Evolutionary conservation across 306 rosid genomes (phyloP), one percentile per base, ranked within the genome.

Genomic region (Vicia faba): DNA sequence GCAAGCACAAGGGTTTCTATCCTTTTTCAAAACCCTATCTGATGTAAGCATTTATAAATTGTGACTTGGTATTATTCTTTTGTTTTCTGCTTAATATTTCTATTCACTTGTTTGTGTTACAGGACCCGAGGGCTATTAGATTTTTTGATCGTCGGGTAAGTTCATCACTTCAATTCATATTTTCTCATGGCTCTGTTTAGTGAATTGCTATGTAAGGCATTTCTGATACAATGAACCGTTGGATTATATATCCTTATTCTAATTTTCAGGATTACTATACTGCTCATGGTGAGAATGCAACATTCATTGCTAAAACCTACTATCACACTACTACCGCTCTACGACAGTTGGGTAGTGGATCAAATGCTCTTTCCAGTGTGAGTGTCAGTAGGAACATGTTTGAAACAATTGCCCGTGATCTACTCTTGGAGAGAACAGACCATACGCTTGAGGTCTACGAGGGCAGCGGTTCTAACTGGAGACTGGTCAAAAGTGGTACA

Each of bases 1-100:
- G 80, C 97, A 93, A 82, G 91, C 99, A 26, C 97, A 93, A 71
- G 99, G 99, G 75, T 93, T 93, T 82, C 82, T 93, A 0, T 85
- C 96, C 2, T 93, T 93, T 87, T 93, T 86, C 90, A 93, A 85
- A 80, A 84, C 86, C 85, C 83, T 93, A 55, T 78, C 96, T 16
- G 76, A 70, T 50, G 99, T 88, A 76, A 83, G 91, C 86, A 5
- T 23, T 41, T 41, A 39, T 28, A 19, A 0, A 3, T 35, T 49
- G 49, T 60, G 15, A 61, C 9, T 49, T 50, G 60, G 49, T 64
- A 19, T 46, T 49, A 15, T 75, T 43, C 14, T 14, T 60, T 59
- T 19, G 8, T 56, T 68, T 63, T 38, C 28, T 26, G 61, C 60
- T 73, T 65, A 28, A 61, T 58, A 20, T 26, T 29, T 62, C 48